Conservation (phyloP, 257 asterid species). For the Ajuga chamaepitys region DNA sequence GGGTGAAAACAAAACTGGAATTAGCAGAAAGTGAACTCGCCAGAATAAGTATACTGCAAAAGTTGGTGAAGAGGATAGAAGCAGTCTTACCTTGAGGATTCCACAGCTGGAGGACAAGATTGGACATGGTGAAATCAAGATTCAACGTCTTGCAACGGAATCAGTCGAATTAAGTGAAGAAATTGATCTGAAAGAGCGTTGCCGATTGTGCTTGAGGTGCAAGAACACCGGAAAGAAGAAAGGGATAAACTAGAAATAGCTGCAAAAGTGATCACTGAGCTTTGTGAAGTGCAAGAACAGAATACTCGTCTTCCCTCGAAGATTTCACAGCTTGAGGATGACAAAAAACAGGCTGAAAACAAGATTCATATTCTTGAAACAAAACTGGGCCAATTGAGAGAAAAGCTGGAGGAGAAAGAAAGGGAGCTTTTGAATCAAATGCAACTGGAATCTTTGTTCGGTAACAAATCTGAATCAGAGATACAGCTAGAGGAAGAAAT, state of each 20-base stretch:
- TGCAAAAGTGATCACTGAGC: constrained; percentile 6
- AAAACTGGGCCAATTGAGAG: constrained; percentile 33
- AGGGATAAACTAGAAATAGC: constrained; percentile 32
- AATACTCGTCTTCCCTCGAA: constrained; percentile 21
- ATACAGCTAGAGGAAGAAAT: constrained; percentile 45
- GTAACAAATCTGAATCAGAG: constrained; percentile 51
- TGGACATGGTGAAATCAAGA: constrained; percentile 25
- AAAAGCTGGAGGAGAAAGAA: constrained; percentile 20
- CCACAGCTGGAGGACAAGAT: constrained; percentile 30
- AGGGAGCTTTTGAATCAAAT: constrained; percentile 19
- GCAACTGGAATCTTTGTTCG: constrained; percentile 38
- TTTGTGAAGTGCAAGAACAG: constrained; percentile 27
- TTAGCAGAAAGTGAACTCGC: constrained; percentile 37
- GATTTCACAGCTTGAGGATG: too few species aligned
- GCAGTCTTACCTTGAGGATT: constrained; percentile 28
- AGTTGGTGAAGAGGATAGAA: constrained; percentile 30
- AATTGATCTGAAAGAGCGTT: constrained; percentile 23
- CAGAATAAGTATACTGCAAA: constrained; percentile 23
- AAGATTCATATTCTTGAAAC: constrained; percentile 35
- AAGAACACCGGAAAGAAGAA: constrained; percentile 31
- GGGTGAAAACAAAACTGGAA: constrained; percentile 35
- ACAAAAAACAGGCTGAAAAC: constrained; percentile 27
- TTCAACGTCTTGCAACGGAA: too few species aligned
- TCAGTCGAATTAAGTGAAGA: constrained; percentile 27
- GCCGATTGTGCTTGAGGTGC: constrained; percentile 12